Base-by-base conservation (phyloP, 2,329 filamentous ascomycete genomes). In the Colletotrichum sojae region DNA sequence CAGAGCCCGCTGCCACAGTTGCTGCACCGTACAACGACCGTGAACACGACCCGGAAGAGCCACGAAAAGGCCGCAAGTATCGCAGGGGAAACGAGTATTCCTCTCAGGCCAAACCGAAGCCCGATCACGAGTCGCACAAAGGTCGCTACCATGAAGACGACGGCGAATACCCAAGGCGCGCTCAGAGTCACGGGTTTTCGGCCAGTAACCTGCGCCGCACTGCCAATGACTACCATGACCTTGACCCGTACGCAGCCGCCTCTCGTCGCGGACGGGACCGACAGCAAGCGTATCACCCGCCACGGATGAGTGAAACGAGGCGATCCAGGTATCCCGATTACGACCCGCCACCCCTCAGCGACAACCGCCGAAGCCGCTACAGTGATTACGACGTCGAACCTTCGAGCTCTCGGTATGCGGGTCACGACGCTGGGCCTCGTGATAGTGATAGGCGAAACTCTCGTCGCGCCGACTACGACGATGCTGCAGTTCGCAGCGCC, bases 231-330 rank as follows among this genome's bases (percentile, higher is more conserved):
- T 36, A 43, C 40, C 12, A 67, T 18, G 54, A 54, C n/a, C 59
- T 55, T 45, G 66, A 65, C 18, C 27, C 43, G 2, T 49, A 57
- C 36, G 43, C 43, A 16, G 56, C 67, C 3, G 63, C 55, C 6
- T 67, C 67, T 51, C 63, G 48, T 18, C 63, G 45, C 22, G 63
- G 56, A 31, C 67, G 53, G 12, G 67, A 69, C 20, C 63, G 67
- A 9, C 66, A 65, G 10, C 60, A 66, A n/a, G 64, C 57, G 12
- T 63, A 65, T 22, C 60, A 71, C 52, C 70, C 70, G 15, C 70
- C 70, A 8, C 56, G 60, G n/a, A 71, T 63, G 40, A 63, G 63
- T 20, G 70, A 71, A n/a, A 71, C 70, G 6, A 70, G 68, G 27
- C 63, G 60, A 15, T 39, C 51, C 18, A 66, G 36, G 40, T 71